Conservation (phyloP, 169 alveolate genomes). For the Besnoitia besnoiti region DNA sequence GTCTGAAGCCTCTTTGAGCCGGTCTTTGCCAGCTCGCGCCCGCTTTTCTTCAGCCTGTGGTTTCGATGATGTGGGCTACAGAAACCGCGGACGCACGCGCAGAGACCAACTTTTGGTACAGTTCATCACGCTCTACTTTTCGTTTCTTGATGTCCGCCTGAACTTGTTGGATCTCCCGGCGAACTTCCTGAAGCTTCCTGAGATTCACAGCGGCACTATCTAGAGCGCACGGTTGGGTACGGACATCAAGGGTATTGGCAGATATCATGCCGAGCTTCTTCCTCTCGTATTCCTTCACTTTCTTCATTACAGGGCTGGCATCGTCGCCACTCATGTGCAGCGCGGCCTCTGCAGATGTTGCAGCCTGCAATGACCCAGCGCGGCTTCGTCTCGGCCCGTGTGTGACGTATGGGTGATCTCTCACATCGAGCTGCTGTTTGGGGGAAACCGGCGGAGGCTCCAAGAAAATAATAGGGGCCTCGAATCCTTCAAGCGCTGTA, state of each 20-base stretch:
- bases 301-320: constrained; percentile 60
- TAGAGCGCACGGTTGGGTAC: no score
- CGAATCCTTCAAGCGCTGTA: neutral
- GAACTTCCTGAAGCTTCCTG: constrained; percentile 47
- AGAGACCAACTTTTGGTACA: constrained; percentile 48
- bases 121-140: constrained; percentile 55
- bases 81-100: neutral
- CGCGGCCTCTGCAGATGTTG: constrained; percentile 53
- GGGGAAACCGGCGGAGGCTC: constrained; percentile 67
- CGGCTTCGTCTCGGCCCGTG: no score
- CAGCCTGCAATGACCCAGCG: constrained; percentile 27
- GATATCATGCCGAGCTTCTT: constrained; percentile 57
- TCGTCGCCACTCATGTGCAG: constrained; percentile 58
- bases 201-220: neutral
- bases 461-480: constrained; percentile 63
- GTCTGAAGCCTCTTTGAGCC: constrained; percentile 38
- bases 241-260: constrained; percentile 46
- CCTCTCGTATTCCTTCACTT: constrained; percentile 57
- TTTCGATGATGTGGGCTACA: neutral
- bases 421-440: constrained; percentile 54
- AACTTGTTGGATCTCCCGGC: constrained; percentile 49
- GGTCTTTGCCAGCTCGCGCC: constrained; percentile 55
- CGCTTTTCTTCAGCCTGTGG: constrained; percentile 49
- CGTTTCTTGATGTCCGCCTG: constrained; percentile 62
- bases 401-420: neutral